Evolutionary conservation across 768 basidiomycete genomes (phyloP).

Genomic region (Filobasidium floriforme): DNA sequence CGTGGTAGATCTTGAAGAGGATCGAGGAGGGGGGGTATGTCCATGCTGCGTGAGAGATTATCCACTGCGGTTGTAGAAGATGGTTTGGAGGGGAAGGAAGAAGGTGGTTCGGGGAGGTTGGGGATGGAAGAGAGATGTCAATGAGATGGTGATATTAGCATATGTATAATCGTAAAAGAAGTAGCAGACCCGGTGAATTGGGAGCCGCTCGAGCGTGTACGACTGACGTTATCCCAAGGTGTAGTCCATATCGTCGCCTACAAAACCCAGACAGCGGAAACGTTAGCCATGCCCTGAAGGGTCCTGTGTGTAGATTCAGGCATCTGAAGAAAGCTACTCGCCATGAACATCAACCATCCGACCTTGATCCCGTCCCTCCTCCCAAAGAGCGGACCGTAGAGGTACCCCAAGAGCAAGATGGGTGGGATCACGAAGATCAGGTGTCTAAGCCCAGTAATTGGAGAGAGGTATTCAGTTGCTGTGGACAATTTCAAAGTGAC

Average conservation of each 20-base stretch:
- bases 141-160: neutral
- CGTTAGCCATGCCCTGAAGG: no score
- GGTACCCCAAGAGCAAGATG: conserved; percentile 27
- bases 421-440: conserved; percentile 37
- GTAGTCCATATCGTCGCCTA: conserved; percentile 42
- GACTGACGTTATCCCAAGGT: conserved; percentile 44
- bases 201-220: no score
- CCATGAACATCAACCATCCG: conserved; percentile 35
- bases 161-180: no score
- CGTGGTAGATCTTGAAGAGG: conserved; percentile 29
- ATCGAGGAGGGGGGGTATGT: conserved; percentile 36
- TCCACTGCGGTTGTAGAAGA: conserved; percentile 11
- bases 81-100: neutral
- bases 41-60: conserved; percentile 29
- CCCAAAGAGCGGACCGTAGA: conserved; percentile 36
- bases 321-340: conserved; percentile 19
- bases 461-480: neutral
- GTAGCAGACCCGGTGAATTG: no score
- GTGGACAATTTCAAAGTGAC: no score
- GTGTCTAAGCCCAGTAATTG: conserved; percentile 24
- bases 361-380: conserved; percentile 39
- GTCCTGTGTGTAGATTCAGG: no score
- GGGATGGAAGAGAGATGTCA: neutral
- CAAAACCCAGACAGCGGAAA: conserved; percentile 1
- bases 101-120: neutral